Evolutionary conservation across 306 rosid genomes (phyloP).

Genomic region (Elaeagnus macrophylla): DNA sequence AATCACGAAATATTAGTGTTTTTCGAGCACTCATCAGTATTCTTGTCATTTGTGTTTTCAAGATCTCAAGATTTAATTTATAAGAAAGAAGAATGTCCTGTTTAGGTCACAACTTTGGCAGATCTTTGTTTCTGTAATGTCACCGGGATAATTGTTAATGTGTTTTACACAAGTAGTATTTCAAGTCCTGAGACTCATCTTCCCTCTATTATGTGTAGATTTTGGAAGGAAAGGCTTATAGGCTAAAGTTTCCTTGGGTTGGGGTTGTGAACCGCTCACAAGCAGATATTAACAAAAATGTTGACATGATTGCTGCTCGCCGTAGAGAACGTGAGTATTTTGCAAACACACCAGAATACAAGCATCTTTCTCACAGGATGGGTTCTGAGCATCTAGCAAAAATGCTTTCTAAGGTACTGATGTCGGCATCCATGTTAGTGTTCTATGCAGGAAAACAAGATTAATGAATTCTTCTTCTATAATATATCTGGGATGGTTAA

Average conservation of each 20-base stretch:
- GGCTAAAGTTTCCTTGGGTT: conserved; percentile 85
- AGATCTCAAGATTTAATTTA: not conserved
- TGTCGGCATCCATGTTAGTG: conserved; percentile 1
- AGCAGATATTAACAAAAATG: conserved; percentile 83
- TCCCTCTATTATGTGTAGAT: conserved; percentile 42
- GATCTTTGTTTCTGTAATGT: not conserved
- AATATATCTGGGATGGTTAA: conserved; percentile 14
- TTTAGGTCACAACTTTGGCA: not conserved
- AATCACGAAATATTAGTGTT: too few relatives aligned
- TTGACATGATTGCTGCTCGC: conserved; percentile 96
- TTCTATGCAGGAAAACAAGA: not conserved
- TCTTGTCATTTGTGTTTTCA: not conserved
- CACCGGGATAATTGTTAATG: too few relatives aligned
- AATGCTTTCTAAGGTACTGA: conserved; percentile 85
- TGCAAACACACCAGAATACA: conserved; percentile 71
- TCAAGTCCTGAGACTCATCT: conserved; percentile 3
- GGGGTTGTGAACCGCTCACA: conserved; percentile 95
- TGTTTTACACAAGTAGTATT: too few relatives aligned
- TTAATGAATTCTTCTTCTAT: not conserved
- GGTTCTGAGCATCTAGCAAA: conserved; percentile 95
- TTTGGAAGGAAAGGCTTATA: conserved; percentile 68
- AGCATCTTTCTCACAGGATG: conserved; percentile 81
- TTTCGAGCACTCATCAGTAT: too few relatives aligned
- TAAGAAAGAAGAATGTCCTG: not conserved
- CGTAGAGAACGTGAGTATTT: conserved; percentile 85